Percentiles rank a stretch among this genome's conserved stretches.
phyloP scores from a whole-genome alignment of 495 filamentous ascomycete species.

The Hypoxylon rickii region DNA sequence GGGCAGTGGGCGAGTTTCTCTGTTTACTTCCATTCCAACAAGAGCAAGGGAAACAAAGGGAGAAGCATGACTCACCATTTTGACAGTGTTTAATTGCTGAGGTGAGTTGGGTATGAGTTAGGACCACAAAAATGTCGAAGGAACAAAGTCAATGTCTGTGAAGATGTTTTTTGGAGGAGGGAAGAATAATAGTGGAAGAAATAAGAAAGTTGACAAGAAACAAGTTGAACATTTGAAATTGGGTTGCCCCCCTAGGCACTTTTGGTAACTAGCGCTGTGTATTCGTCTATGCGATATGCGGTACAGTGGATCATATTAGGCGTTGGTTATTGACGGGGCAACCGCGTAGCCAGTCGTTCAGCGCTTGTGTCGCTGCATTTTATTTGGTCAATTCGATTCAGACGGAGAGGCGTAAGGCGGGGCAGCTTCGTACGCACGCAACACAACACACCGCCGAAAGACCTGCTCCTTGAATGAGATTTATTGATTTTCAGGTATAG shows the following conservation, averaged over 20 bases:
- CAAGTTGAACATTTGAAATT: conserved; percentile 36
- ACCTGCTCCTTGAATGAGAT: no score
- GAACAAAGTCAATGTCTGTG: conserved; percentile 24
- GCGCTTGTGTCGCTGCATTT: neutral
- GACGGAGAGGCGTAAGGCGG: no score
- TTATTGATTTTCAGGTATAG: no score
- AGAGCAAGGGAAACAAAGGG: neutral
- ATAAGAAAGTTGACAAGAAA: conserved; percentile 26
- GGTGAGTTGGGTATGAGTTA: neutral
- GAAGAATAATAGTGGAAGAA: conserved; percentile 14
- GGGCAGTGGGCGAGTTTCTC: conserved; percentile 8
- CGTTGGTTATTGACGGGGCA: conserved; percentile 43
- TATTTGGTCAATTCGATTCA: conserved; percentile 26
- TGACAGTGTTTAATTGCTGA: neutral
- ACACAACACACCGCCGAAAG: conserved; percentile 26
- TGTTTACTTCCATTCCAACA: conserved; percentile 21
- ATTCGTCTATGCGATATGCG: conserved; percentile 15
- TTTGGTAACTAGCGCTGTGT: neutral
- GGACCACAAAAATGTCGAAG: neutral
- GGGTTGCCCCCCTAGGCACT: conserved; percentile 26
- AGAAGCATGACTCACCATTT: conserved; percentile 27
- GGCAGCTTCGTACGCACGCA: no score
- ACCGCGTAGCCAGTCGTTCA: conserved; percentile 18
- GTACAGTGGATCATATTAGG: conserved; percentile 32
- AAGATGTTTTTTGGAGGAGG: conserved; percentile 35